Conservation (phyloP, 2,329 filamentous ascomycete species). For the Aspergillus sp. region DNA sequence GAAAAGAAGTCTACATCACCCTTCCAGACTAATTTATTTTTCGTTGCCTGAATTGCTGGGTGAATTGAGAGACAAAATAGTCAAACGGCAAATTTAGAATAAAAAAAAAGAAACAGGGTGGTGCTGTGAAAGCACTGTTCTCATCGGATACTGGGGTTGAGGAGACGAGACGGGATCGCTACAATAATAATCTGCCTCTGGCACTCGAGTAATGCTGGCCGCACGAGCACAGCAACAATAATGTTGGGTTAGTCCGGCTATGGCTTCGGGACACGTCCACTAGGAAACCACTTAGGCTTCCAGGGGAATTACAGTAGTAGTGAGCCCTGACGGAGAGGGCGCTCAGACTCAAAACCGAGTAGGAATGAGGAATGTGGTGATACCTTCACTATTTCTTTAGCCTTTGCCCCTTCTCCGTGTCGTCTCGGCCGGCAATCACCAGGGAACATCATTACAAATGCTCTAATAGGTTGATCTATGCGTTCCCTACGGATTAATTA, state of each 20-base stretch:
- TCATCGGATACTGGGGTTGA: neutral
- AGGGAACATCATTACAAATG: slow-evolving; percentile 1
- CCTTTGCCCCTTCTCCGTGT: slow-evolving; percentile 1
- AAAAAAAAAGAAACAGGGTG: neutral
- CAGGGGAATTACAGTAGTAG: neutral
- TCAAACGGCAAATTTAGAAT: neutral
- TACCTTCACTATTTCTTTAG: neutral
- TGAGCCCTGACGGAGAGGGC: neutral
- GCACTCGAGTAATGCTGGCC: slow-evolving; percentile 2
- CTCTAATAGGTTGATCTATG: neutral
- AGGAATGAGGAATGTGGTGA: slow-evolving; percentile 4
- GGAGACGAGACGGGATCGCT: neutral
- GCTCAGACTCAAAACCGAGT: neutral
- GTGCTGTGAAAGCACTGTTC: neutral
- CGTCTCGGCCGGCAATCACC: slow-evolving; percentile 3
- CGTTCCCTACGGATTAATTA: neutral
- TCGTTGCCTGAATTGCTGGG: neutral
- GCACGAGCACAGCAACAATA: slow-evolving; percentile 12
- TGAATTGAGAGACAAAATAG: neutral
- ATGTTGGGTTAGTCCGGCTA: slow-evolving; percentile 12
- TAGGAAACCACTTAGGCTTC: neutral
- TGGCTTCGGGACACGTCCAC: neutral
- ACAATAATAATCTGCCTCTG: slow-evolving; percentile 1
- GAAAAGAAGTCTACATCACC: slow-evolving; percentile 3
- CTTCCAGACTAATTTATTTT: neutral